Conservation (phyloP, 2,329 filamentous ascomycete genomes). For the Chaetothyriales sp. region DNA sequence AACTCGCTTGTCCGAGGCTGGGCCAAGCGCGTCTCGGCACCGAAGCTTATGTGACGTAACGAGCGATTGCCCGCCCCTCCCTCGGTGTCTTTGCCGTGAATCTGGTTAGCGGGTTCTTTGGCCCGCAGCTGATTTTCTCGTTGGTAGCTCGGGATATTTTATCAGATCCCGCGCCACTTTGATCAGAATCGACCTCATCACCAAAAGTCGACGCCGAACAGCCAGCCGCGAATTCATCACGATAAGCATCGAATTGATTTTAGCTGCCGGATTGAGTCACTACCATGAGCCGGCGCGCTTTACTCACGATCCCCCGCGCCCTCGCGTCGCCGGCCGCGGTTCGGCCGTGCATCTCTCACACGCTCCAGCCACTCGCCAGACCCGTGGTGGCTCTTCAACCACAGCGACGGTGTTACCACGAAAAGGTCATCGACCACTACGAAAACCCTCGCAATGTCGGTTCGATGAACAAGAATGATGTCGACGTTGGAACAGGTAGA, state of each 20-base stretch:
- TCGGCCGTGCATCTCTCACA: conserved; percentile 33
- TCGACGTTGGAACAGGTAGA: conserved; percentile 59
- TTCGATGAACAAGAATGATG: conserved; percentile 63
- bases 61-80: neutral
- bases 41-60: neutral
- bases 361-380: conserved; percentile 31
- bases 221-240: neutral
- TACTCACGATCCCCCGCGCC: conserved; percentile 40
- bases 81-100: conserved; percentile 1
- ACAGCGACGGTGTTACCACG: conserved; percentile 43
- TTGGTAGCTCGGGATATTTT: neutral
- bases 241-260: neutral
- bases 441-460: conserved; percentile 66
- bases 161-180: neutral
- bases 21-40: neutral
- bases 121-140: no score
- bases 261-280: neutral
- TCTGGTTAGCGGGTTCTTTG: neutral
- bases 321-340: conserved; percentile 37
- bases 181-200: neutral
- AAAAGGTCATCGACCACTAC: conserved; percentile 73
- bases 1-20: neutral
- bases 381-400: conserved; percentile 26
- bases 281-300: conserved; percentile 45
- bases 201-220: no score